Evolutionary conservation across 768 basidiomycete species (phyloP).

Genomic region (Trametes maxima): DNA sequence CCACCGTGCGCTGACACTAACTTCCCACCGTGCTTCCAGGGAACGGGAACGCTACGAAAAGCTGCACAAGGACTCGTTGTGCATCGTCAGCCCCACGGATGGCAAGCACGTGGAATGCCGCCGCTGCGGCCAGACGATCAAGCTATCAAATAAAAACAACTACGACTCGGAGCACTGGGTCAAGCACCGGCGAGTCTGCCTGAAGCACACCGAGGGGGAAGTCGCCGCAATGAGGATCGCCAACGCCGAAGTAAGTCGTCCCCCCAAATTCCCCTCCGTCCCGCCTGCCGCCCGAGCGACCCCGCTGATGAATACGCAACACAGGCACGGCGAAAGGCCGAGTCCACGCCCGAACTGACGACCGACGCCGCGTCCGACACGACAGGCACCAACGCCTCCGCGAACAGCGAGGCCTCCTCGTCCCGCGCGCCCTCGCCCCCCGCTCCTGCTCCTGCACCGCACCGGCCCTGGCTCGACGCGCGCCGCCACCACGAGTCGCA

Average conservation of each 20-base stretch:
- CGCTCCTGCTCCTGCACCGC: slow-evolving; percentile 22
- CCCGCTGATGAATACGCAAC: not conserved
- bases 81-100: slow-evolving; percentile 1
- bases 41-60: slow-evolving; percentile 5
- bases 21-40: not conserved
- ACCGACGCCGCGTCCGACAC: slow-evolving; percentile 5
- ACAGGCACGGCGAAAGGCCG: not conserved
- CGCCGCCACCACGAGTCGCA: not conserved
- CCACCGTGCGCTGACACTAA: too few relatives aligned
- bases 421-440: not conserved
- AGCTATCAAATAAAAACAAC: slow-evolving; percentile 66
- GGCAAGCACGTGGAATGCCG: slow-evolving; percentile 40
- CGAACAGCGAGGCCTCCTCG: slow-evolving; percentile 9
- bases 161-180: slow-evolving; percentile 71
- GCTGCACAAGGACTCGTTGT: slow-evolving; percentile 1
- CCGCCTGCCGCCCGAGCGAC: not conserved
- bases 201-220: slow-evolving; percentile 44
- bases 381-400: not conserved
- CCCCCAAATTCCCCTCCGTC: too few relatives aligned
- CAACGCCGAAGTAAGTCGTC: slow-evolving; percentile 12
- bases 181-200: slow-evolving; percentile 62
- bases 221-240: slow-evolving; percentile 15
- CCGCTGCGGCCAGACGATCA: slow-evolving; percentile 58
- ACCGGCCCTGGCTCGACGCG: not conserved
- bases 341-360: slow-evolving; percentile 5